Base-by-base conservation (phyloP, 2,329 filamentous ascomycete genomes). In the Trichoderma lentiforme region DNA sequence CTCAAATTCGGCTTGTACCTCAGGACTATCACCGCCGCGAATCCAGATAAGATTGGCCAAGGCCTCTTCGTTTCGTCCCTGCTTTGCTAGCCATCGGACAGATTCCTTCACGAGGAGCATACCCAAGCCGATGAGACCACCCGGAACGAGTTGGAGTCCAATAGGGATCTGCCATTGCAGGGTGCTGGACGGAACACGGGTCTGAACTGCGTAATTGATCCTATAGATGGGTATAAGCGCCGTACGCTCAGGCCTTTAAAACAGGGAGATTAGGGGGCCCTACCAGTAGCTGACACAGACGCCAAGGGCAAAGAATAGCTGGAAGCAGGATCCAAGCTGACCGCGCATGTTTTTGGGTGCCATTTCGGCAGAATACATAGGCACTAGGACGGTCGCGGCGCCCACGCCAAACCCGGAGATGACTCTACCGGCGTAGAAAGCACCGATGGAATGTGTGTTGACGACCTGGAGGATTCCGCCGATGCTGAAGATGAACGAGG, bases 61-160 rank as follows among this genome's bases (percentile, higher is more conserved):
- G 56, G 78, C 80, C 26, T 85, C 83, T 57, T 90, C 88, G 83
- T 87, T 89, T 71, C 84, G 82, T 73, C 90, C 88, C 72, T 86
- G 82, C 71, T 86, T 85, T 9, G 88, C 88, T 2, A 90, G 82
- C 84, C 86, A 90, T 47, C 89, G 86, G 6, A 88, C 88, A 0
- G 87, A 89, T 76, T 90, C 88, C 57, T 87, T 86, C 81, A 87
- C 89, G 74, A 89, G 81, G 14, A 86, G 77, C 83, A 90, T 90
- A 74, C 85, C 85, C 43, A 81, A 69, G 62, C 87, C 82, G 24
- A 91, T 84, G 32, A 89, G 81, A 4, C 86, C 76, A 1, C 88
- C 87, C 0, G 88, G 88, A 2, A 89, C 80, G 36, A 84, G 85
- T 77, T 91, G 89, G 73, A 89, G 82, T 26, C 84, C 84, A 9